These are phyloP conservation scores for Leucaena leucocephala DNA, from an alignment of 306 rosid genomes.

Conservation along the genomic window DNA sequence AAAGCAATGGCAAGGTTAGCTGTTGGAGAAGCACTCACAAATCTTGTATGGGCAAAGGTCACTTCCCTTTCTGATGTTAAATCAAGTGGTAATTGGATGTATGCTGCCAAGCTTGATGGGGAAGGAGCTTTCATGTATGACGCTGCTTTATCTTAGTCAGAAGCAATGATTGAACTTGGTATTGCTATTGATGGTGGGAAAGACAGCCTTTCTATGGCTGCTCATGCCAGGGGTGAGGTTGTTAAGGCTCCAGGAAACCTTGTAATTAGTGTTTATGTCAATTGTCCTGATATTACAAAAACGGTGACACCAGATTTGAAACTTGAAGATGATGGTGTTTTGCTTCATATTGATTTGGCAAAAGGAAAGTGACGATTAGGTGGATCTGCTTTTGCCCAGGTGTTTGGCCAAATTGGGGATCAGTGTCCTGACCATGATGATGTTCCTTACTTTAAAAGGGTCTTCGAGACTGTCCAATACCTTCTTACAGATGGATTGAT, in stretches of 20 bases:
- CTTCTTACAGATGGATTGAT: constrained; percentile 71
- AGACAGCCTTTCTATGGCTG: constrained; percentile 96
- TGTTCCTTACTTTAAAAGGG: constrained; percentile 74
- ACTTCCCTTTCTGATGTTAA: constrained; percentile 87
- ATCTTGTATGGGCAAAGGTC: constrained; percentile 93
- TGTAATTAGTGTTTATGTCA: constrained; percentile 86
- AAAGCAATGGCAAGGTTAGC: constrained; percentile 96
- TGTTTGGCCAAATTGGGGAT: constrained; percentile 82
- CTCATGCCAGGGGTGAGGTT: constrained; percentile 73
- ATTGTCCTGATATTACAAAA: constrained; percentile 90
- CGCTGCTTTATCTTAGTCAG: constrained; percentile 73
- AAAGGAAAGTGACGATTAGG: constrained; percentile 82
- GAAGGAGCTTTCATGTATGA: constrained; percentile 96
- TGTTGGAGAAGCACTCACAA: constrained; percentile 94
- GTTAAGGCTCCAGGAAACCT: constrained; percentile 95
- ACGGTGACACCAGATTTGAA: constrained; percentile 90
- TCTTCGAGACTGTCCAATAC: constrained; percentile 77
- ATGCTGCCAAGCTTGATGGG: constrained; percentile 93
- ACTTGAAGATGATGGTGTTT: constrained; percentile 70
- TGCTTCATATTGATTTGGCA: constrained; percentile 79
- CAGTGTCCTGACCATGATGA: constrained; percentile 81
- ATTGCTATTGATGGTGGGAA: constrained; percentile 95
- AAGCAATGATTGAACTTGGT: constrained; percentile 87
- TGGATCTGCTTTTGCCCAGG: constrained; percentile 91
- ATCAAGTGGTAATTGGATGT: constrained; percentile 97